A percentile compares a stretch with the other conserved stretches of the same genome.
Conservation (phyloP, 495 filamentous ascomycete genomes). For the Annulohypoxylon stygium region DNA sequence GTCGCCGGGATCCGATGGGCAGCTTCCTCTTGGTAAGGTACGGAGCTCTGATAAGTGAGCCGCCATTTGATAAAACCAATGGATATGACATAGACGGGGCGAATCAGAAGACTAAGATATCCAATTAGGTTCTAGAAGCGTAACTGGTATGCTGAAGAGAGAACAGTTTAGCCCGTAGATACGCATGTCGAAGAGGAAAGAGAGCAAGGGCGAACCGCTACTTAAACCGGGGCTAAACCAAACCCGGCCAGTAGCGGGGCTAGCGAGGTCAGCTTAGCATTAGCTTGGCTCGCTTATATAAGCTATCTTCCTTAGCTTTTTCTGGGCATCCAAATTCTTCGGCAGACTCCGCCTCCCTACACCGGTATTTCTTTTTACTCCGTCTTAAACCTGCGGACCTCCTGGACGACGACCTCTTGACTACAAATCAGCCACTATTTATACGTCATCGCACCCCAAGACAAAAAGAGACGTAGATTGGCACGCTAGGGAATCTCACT, state of each 20-base stretch:
- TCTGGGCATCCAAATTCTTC: constrained; percentile 18
- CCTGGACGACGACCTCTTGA: neutral
- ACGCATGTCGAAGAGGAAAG: neutral
- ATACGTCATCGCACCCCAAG: constrained; percentile 10
- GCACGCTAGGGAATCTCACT: neutral
- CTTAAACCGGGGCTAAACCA: constrained; percentile 16
- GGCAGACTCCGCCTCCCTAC: constrained; percentile 30
- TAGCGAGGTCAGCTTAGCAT: neutral
- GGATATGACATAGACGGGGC: constrained; percentile 36
- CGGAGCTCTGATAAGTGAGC: constrained; percentile 29
- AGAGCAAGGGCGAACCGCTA: neutral
- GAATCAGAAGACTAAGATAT: constrained; percentile 32
- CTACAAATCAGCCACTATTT: neutral
- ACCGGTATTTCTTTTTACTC: constrained; percentile 18
- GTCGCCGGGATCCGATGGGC: constrained; percentile 37
- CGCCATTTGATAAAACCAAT: constrained; percentile 26
- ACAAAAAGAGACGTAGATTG: neutral
- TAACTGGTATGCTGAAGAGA: constrained; percentile 7
- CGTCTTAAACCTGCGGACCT: constrained; percentile 15
- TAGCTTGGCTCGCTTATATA: constrained; percentile 12
- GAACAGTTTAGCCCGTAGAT: neutral
- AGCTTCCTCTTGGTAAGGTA: constrained; percentile 12
- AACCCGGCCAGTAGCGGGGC: constrained; percentile 33
- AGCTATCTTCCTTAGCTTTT: constrained; percentile 26
- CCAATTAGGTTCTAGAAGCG: constrained; percentile 25